Evolutionary conservation across 1,284 basidiomycete genomes (phyloP), one percentile per base, ranked within the genome.

Genomic region (Pyrrhoderma noxium): DNA sequence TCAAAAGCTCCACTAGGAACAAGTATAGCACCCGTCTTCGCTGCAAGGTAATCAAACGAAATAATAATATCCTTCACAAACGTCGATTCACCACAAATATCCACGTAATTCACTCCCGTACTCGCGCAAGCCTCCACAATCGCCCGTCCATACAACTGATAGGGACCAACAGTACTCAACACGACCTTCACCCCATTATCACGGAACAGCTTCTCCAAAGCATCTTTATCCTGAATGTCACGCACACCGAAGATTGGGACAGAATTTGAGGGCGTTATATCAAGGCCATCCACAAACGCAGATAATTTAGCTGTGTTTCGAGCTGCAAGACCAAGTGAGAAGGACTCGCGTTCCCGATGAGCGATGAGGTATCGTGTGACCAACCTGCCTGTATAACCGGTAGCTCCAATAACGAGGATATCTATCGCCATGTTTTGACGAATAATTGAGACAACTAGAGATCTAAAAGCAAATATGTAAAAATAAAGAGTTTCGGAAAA

Each of bases 1-100:
- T 90, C 88, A 56, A 85, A 77, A 0, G 84, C 88, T 54, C 79
- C 85, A 2, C 77, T 71, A 9, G 82, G 83, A 7, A 90, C 72
- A 55, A 93, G 82, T 55, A 83, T 74, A 1, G 86, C 69, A 16
- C 76, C 74, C 0, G 78, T 83, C 62, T 81, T 78, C 14, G 72
- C 75, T 0, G 88, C 88, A 3, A 72, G 61, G 58, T 76, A 82
- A 65, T 90, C 82, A 59, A 75, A 70, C 71, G 76, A 61, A 3
- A 67, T 59, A 47, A 85, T 73, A 52, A 83, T 73, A 27, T 74
- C 67, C 42, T 60, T 66, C 34, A 82, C 67, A 71, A 76, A 82
- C 31, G 66, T 66, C 0, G 68, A 63, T 65, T 86, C 85, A 34
- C 79, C 75, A 2, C 71, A 70, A 18, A 85, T 68, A 64, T 87